Base-by-base conservation (phyloP, 306 rosid genomes). In the Alnus glutinosa region DNA sequence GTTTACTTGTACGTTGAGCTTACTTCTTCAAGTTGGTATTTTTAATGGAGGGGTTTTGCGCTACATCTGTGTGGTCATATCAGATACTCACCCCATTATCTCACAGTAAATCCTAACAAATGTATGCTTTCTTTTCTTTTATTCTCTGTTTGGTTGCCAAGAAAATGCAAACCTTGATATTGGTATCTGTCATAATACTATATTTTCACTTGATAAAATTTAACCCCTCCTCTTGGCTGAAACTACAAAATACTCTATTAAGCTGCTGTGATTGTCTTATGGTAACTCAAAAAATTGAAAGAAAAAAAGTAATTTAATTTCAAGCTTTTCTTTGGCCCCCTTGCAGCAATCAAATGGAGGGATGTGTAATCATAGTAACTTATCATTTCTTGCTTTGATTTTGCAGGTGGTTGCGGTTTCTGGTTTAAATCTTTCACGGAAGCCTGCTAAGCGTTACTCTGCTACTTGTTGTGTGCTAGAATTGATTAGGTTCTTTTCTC, bases 21-120 rank as follows among this genome's bases (percentile, higher is more conserved):
- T 79, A 55, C 87, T 86, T 83, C 55, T 86, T 63, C 77, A 80
- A 42, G 62, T 70, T 86, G 78, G 71, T 49, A 82, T 79, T 82
- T 34, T 6, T 70, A 67, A 51, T 77, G 49, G 12, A 62, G 15
- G 30, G 52, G 49, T 69, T 59, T 75, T 78, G 77, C 70, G 7
- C 72, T 86, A 80, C 86, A 80, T 86, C 83, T 81, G 75, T 49
- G 37, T 79, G 49, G 67, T 80, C 32, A 58, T 64, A 55, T 34
- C 78, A 62, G 83, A 58, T 10, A 63, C 66, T 47, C 62, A 34
- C 5, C 47, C 47, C 50, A n/a, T 36, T 73, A 50, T 48, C 77
- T 39, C 48, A 9, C 23, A 50, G 44, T 46, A 49, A 42, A 62
- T 64, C 74, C 36, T 52, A 59, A 5, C 6, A 75, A 54, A 62